Conservation (phyloP, 1,139 yeast genomes). For the Pichia cactophila region DNA sequence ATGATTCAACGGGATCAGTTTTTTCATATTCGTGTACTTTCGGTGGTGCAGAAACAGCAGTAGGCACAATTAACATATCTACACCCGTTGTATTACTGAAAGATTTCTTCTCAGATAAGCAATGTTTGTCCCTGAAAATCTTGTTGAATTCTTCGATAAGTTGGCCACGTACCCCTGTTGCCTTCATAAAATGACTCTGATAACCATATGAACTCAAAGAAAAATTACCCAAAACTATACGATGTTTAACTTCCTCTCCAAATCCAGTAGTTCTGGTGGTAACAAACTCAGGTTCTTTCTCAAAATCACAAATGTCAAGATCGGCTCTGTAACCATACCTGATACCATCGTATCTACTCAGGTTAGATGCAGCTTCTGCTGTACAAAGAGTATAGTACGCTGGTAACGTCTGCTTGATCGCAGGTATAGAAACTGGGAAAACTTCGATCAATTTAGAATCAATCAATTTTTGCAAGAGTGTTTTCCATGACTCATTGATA, state of each 20-base stretch:
- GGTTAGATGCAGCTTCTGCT: constrained; percentile 89
- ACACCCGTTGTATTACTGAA: constrained; percentile 32
- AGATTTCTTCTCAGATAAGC: constrained; percentile 26
- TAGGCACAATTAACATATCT: constrained; percentile 70
- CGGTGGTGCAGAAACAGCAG: constrained; percentile 48
- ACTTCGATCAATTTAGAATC: constrained; percentile 46
- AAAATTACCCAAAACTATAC: constrained; percentile 81
- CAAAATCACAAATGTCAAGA: constrained; percentile 18
- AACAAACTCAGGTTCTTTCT: constrained; percentile 33
- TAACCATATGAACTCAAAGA: constrained; percentile 67
- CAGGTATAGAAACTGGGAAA: constrained; percentile 60
- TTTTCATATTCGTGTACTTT: constrained; percentile 29
- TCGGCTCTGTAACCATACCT: constrained; percentile 58
- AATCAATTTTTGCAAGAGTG: constrained; percentile 36
- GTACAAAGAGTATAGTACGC: constrained; percentile 84
- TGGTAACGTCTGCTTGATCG: constrained; percentile 61
- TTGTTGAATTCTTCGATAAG: constrained; percentile 59
- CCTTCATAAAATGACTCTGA: constrained; percentile 73
- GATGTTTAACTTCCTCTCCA: constrained; percentile 75
- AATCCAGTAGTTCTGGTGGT: constrained; percentile 59
- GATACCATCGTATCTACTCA: constrained; percentile 84
- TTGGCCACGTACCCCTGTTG: constrained; percentile 57
- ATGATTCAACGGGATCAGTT: constrained; percentile 49
- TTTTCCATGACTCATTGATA: constrained; percentile 41
- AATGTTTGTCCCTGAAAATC: constrained; percentile 49